phyloP scores from a whole-genome alignment of 2,329 filamentous ascomycete genomes.

The Hypoxylon sp. region DNA sequence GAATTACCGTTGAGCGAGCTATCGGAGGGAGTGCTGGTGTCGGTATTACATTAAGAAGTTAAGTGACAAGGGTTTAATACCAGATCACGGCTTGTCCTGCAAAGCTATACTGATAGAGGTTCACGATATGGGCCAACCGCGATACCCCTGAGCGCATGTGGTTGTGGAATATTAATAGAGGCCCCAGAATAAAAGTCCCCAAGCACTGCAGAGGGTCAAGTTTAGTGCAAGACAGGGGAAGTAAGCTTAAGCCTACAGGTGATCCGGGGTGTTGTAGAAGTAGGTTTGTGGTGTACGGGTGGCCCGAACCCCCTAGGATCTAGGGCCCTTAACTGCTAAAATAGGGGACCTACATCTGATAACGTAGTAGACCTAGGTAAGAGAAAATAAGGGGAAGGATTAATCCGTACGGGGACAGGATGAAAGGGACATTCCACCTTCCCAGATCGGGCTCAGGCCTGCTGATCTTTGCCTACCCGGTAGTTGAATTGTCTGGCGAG shows the following conservation, averaged over 20 bases:
- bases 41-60: conserved; percentile 14
- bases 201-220: too few relatives aligned
- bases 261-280: too few relatives aligned
- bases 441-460: not conserved
- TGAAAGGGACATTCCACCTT: conserved; percentile 2
- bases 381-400: too few relatives aligned
- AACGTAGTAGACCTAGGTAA: too few relatives aligned
- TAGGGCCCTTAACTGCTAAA: too few relatives aligned
- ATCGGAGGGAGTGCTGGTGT: not conserved
- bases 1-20: not conserved
- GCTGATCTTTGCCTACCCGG: not conserved
- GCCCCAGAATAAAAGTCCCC: not conserved
- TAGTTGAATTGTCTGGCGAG: too few relatives aligned
- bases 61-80: not conserved
- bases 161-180: not conserved
- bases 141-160: too few relatives aligned
- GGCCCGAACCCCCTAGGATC: not conserved
- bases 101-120: not conserved
- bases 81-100: not conserved
- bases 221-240: too few relatives aligned
- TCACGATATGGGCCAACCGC: not conserved
- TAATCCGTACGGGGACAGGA: not conserved
- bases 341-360: too few relatives aligned
- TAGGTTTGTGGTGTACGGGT: not conserved
- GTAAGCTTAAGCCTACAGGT: not conserved